These are phyloP conservation scores for Allium fistulosum DNA, from an alignment of 106 monocot genomes.

Conservation along the genomic window DNA sequence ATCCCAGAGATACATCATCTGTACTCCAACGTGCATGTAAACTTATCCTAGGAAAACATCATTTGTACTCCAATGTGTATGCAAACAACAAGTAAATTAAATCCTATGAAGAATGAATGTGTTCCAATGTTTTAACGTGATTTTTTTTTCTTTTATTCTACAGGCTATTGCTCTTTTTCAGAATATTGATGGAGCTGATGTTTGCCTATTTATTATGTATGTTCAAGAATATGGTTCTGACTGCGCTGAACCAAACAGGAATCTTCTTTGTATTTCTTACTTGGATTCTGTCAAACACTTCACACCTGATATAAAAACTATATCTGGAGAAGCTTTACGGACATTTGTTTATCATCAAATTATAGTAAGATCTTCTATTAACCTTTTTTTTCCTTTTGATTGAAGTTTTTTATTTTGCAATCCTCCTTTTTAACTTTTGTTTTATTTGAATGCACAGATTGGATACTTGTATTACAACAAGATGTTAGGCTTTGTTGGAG, in stretches of 20 bases:
- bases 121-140: too few relatives aligned
- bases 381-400: background rate
- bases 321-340: conserved; percentile 63
- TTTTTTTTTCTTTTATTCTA: background rate
- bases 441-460: conserved; percentile 23
- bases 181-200: conserved; percentile 68
- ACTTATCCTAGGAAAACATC: too few relatives aligned
- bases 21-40: background rate
- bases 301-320: conserved; percentile 51
- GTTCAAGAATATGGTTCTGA: conserved; percentile 75
- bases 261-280: conserved; percentile 55
- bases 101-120: too few relatives aligned
- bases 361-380: conserved; percentile 32
- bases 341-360: conserved; percentile 85
- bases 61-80: too few relatives aligned
- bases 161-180: conserved; percentile 77
- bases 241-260: conserved; percentile 51
- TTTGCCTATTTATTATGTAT: conserved; percentile 71
- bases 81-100: too few relatives aligned
- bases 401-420: background rate
- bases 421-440: background rate
- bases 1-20: background rate
- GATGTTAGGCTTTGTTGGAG: conserved; percentile 58
- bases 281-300: conserved; percentile 81
- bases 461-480: conserved; percentile 77